Evolutionary conservation across 2,329 filamentous ascomycete species (phyloP), one percentile per base, ranked within the genome.

Genomic region (Aplosporella prunicola): DNA sequence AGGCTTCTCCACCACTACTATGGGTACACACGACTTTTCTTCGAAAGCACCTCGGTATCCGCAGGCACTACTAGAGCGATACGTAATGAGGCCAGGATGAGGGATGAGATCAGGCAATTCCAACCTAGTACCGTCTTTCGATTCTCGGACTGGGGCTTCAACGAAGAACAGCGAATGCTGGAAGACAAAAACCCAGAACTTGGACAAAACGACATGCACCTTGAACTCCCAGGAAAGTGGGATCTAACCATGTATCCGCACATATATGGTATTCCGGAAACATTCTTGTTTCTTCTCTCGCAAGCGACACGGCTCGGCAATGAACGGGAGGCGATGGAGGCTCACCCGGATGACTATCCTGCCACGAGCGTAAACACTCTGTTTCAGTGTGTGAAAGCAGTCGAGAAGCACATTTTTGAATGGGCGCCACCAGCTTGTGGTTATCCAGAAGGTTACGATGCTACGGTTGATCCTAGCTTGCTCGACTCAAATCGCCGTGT

Each of bases 1-100:
- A 59, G 66, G 2, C 45, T 69, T 0, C 46, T 70, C 0, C 67
- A 69, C 40, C 65, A 69, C 40, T 66, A 65, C 48, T 69, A 69
- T 41, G 62, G 60, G 0, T 66, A 63, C 33, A 51, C 66, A 5
- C 59, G 67, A 0, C 57, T 69, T 0, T 60, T 69, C 13, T 52
- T 63, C n/a, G 66, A 69, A 44, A 68, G 64, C 24, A 62, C 64
- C 25, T 60, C 23, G 23, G 23, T n/a, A 9, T 25, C 23, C 23
- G 23, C 23, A 25, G 9, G 9, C 23, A 25, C 23, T 8, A 25
- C 23, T 25, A n/a, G 23, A 25, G 9, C 23, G 23, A n/a, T 25
- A 8, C 23, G 23, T 25, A 8, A 9, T 8, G 23, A 25, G 9
- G 9, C 9, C 9, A 8, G 23, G 9, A 25, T 25, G 23, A n/a